Percentiles rank a stretch among this genome's conserved stretches.
Conservation (phyloP, 345 rosid species). For the Populus euphratica region DNA sequence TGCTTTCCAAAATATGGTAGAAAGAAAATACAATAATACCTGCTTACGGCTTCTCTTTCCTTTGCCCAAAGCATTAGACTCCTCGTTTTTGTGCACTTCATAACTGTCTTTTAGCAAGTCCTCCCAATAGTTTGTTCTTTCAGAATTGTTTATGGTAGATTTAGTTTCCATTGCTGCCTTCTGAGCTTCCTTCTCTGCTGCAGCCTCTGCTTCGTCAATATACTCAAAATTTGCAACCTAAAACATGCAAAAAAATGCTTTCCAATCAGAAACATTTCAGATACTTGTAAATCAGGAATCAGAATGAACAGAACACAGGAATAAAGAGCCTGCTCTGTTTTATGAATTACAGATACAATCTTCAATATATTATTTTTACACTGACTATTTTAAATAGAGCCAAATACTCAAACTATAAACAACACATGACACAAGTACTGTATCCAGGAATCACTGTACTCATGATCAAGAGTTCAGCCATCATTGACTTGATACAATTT, state of each 20-base stretch:
- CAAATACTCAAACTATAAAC: neutral
- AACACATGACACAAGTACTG: neutral
- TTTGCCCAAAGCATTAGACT: constrained; percentile 81
- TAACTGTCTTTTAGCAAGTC: constrained; percentile 76
- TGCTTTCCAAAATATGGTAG: neutral
- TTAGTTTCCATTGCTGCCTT: constrained; percentile 56
- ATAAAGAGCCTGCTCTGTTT: neutral
- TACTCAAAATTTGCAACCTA: constrained; percentile 98
- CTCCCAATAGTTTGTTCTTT: constrained; percentile 84
- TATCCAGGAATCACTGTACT: neutral
- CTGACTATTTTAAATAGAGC: neutral
- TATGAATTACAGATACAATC: neutral
- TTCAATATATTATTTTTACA: neutral
- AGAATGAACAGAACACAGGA: neutral
- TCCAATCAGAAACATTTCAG: neutral
- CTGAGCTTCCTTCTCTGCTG: constrained; percentile 59
- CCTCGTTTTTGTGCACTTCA: constrained; percentile 81
- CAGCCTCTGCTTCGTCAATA: constrained; percentile 77
- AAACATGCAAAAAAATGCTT: constrained; percentile 15
- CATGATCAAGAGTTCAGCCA: neutral
- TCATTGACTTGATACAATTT: neutral
- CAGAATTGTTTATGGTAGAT: constrained; percentile 48
- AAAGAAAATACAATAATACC: constrained; percentile 39
- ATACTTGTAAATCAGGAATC: constrained; percentile 10
- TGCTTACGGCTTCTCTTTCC: constrained; percentile 96